Percentiles rank a stretch among this genome's conserved stretches.
Conservation (phyloP, 1,284 basidiomycete species). For the Cryptococcus sp. region DNA sequence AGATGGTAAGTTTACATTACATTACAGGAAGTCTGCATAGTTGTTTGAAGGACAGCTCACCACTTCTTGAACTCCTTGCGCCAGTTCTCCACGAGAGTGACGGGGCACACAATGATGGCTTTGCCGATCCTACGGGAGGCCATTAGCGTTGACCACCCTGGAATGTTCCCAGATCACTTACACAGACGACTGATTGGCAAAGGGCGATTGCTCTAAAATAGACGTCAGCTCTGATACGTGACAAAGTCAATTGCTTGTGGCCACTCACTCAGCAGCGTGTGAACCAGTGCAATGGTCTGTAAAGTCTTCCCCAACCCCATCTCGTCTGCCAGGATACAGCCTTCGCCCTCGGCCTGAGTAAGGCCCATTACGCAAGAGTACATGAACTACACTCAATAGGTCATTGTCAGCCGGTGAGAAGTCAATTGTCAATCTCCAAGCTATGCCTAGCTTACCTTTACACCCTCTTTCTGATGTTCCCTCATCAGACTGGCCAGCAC, state of each 20-base stretch:
- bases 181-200: conserved; percentile 58
- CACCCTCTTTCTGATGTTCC: conserved; percentile 87
- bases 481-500: conserved; percentile 72
- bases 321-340: conserved; percentile 95
- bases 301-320: conserved; percentile 92
- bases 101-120: conserved; percentile 89
- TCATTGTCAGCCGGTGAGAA: conserved; percentile 15
- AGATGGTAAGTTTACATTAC: not conserved
- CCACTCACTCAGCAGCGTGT: conserved; percentile 76
- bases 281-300: conserved; percentile 79
- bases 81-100: conserved; percentile 95
- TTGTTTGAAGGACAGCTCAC: conserved; percentile 43
- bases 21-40: not conserved
- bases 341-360: conserved; percentile 73
- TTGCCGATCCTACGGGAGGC: conserved; percentile 58
- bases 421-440: not conserved
- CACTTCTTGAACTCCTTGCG: conserved; percentile 93
- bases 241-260: conserved; percentile 2
- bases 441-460: conserved; percentile 37
- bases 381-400: conserved; percentile 61
- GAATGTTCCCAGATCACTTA: conserved; percentile 17
- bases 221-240: conserved; percentile 3
- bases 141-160: not conserved
- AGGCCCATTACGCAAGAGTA: conserved; percentile 97
- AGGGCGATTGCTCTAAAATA: conserved; percentile 68